Conservation (phyloP, 1,284 basidiomycete genomes). For the Moniliella sp. region DNA sequence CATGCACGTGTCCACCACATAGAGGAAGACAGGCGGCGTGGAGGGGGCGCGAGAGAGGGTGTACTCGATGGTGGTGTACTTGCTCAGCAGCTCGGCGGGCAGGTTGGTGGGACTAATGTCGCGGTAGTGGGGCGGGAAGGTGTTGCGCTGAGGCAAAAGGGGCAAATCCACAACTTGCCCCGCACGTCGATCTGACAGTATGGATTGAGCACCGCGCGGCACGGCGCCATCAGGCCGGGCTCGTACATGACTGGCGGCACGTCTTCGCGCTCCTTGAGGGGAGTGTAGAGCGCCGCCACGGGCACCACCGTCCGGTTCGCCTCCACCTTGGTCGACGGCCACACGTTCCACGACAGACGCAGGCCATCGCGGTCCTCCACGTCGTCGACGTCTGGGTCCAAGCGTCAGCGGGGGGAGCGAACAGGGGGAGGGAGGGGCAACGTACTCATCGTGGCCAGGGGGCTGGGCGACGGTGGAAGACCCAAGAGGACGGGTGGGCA, state of each 20-base stretch:
- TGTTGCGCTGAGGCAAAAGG: slow-evolving; percentile 87
- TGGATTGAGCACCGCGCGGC: slow-evolving; percentile 86
- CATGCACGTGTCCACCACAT: slow-evolving; percentile 88
- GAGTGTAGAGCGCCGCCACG: slow-evolving; percentile 90
- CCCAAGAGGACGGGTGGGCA: too few relatives aligned
- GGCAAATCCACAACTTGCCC: slow-evolving; percentile 96
- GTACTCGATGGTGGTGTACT: slow-evolving; percentile 98
- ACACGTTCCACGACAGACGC: slow-evolving; percentile 73
- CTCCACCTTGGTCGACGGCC: slow-evolving; percentile 91
- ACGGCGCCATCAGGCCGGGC: slow-evolving; percentile 87
- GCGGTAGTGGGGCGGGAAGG: slow-evolving; percentile 96
- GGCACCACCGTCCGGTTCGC: slow-evolving; percentile 92
- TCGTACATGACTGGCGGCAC: slow-evolving; percentile 90
- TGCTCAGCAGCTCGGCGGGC: slow-evolving; percentile 79
- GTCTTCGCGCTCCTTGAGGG: slow-evolving; percentile 80
- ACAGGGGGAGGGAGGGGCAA: too few relatives aligned
- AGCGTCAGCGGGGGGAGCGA: too few relatives aligned
- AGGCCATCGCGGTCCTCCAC: slow-evolving; percentile 35
- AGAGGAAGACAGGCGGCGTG: slow-evolving; percentile 84
- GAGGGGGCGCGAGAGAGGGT: slow-evolving; percentile 73
- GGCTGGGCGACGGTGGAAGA: too few relatives aligned
- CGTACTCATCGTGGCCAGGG: too few relatives aligned
- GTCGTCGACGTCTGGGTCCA: slow-evolving; percentile 31
- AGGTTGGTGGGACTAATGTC: slow-evolving; percentile 92
- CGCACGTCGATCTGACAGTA: slow-evolving; percentile 97